Conservation (phyloP, 2,329 filamentous ascomycete species). For the Ophiostoma fasciatum region DNA sequence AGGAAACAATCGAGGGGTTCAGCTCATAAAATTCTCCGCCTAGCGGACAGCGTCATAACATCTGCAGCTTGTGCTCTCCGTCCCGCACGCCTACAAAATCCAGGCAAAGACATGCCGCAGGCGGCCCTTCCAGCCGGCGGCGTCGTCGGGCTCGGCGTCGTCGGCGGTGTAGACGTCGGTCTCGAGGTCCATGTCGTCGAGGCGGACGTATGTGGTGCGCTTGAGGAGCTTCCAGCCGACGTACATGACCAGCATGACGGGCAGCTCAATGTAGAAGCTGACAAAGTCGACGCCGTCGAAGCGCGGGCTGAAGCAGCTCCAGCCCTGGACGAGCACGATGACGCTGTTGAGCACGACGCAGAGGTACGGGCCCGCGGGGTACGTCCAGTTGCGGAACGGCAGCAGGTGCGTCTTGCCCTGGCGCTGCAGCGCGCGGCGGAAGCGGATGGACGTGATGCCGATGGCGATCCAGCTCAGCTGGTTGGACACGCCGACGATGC, state of each 20-base stretch:
- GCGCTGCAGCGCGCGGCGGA: constrained; percentile 38
- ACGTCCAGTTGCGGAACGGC: constrained; percentile 53
- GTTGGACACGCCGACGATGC: constrained; percentile 51
- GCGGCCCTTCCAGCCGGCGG: no score
- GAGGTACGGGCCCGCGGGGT: constrained; percentile 44
- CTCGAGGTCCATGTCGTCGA: constrained; percentile 13
- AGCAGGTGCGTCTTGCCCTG: constrained; percentile 48
- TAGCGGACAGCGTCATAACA: no score
- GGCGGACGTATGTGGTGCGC: constrained; percentile 9
- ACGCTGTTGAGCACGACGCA: constrained; percentile 42
- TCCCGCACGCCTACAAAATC: no score
- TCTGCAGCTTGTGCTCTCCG: no score
- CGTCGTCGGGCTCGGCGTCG: no score
- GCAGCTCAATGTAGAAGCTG: constrained; percentile 48
- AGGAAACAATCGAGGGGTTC: no score
- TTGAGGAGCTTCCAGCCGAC: constrained; percentile 34
- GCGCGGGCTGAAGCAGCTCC: constrained; percentile 43
- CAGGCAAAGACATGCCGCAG: no score
- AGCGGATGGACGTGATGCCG: constrained; percentile 48
- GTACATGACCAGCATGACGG: constrained; percentile 41
- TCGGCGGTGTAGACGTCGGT: constrained; percentile 13
- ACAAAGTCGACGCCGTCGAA: constrained; percentile 47
- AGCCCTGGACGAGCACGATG: constrained; percentile 49
- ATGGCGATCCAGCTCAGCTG: constrained; percentile 53
- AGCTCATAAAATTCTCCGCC: no score